Percentiles rank a stretch among this genome's conserved stretches.
Conservation (phyloP, 306 rosid species). For the Lathyrus aphaca region DNA sequence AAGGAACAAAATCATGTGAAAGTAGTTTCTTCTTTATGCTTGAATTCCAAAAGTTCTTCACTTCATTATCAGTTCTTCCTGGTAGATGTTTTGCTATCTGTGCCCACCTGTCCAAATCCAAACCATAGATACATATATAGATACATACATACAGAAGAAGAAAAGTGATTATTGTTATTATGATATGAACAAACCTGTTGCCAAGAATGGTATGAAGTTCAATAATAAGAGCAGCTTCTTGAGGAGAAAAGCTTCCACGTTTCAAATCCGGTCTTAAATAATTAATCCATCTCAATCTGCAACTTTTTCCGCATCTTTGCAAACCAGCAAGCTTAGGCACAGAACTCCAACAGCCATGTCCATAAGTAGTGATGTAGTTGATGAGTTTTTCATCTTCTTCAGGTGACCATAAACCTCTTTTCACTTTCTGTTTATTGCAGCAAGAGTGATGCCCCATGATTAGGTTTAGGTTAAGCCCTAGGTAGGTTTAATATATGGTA, state of each 20-base stretch:
- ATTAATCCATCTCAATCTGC: constrained; percentile 95
- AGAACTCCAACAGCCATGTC: constrained; percentile 99
- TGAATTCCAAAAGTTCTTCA: constrained; percentile 98
- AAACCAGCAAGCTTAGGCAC: constrained; percentile 94
- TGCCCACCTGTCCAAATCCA: constrained; percentile 73
- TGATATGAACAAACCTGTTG: constrained; percentile 53
- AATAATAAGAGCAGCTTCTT: constrained; percentile 90
- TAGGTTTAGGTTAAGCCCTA: constrained; percentile 40
- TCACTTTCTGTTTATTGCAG: constrained; percentile 96
- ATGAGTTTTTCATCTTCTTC: constrained; percentile 97
- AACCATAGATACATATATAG: not conserved
- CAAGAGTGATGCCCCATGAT: constrained; percentile 88
- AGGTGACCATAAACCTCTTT: constrained; percentile 98
- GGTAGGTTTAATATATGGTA: constrained; percentile 25
- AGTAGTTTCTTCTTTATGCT: constrained; percentile 91
- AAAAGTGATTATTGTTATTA: too few relatives aligned
- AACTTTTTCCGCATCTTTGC: constrained; percentile 95
- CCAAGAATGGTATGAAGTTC: constrained; percentile 94
- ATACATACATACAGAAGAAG: too few relatives aligned
- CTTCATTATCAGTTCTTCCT: constrained; percentile 98
- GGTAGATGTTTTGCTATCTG: constrained; percentile 96
- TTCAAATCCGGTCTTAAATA: constrained; percentile 94
- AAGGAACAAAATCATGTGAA: constrained; percentile 56
- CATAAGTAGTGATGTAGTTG: constrained; percentile 81
- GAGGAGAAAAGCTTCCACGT: constrained; percentile 91